Evolutionary conservation across 257 asterid genomes (phyloP), one percentile per base, ranked within the genome.

Genomic region (Solanum sejunctum): DNA sequence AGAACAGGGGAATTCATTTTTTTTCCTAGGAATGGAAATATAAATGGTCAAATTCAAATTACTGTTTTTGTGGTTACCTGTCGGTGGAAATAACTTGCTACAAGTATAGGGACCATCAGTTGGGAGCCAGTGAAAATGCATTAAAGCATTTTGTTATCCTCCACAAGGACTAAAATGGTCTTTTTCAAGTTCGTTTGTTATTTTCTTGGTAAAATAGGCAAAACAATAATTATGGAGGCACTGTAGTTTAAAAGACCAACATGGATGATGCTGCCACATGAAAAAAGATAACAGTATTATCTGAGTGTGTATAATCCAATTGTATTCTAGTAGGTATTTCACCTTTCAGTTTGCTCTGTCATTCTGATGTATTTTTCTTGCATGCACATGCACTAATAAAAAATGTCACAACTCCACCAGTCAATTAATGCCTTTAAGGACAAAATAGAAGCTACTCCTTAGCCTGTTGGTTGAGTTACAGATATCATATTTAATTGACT

Each of bases 251-350:
- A 72, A 45, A 23, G 72, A 67, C 81, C 88, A 84, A 88, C 85
- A 85, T 85, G 81, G 86, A 66, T 64, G 86, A 85, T 88, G 88
- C 84, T 84, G 57, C 83, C 95, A 91, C 92, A 89, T 88, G 94
- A 85, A 88, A 86, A 73, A 84, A 60, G 91, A 80, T 52, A 61
- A 10, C 43, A 57, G 56, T 20, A 41, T 81, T 23, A 81, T 81
- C 67, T 81, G 39, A 81, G 36, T 52, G 80, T 73, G 52, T 51
- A 32, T 83, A 58, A 47, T 79, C 86, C 82, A 52, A 79, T 20
- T 80, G 66, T 66, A 78, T 32, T 84, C 72, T 85, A 69, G 49
- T 52, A 56, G 71, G 78, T 83, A 86, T 84, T 13, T 86, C 70
- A 86, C 80, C 85, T 55, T n/a, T 70, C 72, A 85, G 55, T 73